Evolutionary conservation across 306 rosid genomes (phyloP).

Genomic region (Canavalia gladiata): DNA sequence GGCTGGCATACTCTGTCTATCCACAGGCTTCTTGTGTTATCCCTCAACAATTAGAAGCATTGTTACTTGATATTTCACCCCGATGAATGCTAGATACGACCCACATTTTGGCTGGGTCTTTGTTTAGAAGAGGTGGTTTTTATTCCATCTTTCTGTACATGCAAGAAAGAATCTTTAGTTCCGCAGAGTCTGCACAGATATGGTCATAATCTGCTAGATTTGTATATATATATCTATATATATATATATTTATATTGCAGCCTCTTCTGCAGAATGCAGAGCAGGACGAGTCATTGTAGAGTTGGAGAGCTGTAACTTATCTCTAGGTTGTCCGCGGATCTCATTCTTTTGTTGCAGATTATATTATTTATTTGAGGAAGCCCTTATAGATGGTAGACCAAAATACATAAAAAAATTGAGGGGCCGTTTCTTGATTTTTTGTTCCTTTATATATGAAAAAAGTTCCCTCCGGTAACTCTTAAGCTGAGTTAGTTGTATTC

Average conservation of each 20-base stretch:
- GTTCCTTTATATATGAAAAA: slow-evolving; percentile 41
- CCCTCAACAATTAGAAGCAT: not conserved
- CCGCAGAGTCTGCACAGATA: slow-evolving; percentile 53
- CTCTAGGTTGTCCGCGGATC: slow-evolving; percentile 62
- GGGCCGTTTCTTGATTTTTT: slow-evolving; percentile 44
- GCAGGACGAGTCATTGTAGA: slow-evolving; percentile 75
- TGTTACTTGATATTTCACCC: slow-evolving; percentile 35
- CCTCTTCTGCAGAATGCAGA: slow-evolving; percentile 77
- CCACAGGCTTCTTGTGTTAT: not conserved
- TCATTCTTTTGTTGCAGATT: slow-evolving; percentile 45
- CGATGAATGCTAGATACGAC: slow-evolving; percentile 51
- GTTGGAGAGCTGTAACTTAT: slow-evolving; percentile 74
- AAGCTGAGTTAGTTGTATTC: not conserved
- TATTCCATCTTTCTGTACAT: slow-evolving; percentile 54
- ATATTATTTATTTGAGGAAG: slow-evolving; percentile 63
- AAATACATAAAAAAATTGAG: slow-evolving; percentile 5
- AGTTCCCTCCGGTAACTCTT: not conserved
- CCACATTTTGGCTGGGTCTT: slow-evolving; percentile 61
- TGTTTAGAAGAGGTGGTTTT: slow-evolving; percentile 51
- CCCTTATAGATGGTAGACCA: slow-evolving; percentile 55
- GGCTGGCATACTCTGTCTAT: slow-evolving; percentile 52
- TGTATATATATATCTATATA: slow-evolving; percentile 51
- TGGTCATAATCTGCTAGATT: slow-evolving; percentile 56
- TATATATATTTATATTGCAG: slow-evolving; percentile 63
- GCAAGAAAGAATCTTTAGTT: slow-evolving; percentile 50